Evolutionary conservation across 1,284 basidiomycete genomes (phyloP).

Genomic region (Psilocybe mexicana): DNA sequence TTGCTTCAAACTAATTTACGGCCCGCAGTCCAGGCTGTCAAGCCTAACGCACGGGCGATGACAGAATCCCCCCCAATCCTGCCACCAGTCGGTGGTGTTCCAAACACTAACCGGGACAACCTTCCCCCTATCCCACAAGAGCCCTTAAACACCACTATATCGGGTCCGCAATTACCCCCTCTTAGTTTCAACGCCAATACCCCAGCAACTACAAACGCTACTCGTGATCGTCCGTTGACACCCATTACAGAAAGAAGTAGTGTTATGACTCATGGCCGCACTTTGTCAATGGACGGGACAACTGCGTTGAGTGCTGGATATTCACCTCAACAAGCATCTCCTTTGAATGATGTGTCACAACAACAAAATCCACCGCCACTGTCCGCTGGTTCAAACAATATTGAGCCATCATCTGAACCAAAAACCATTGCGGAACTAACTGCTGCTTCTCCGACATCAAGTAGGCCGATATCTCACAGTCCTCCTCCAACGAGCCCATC

Average conservation of each 20-base stretch:
- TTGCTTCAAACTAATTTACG: constrained; percentile 72
- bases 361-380: not conserved
- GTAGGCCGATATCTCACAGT: constrained; percentile 15
- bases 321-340: constrained; percentile 10
- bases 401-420: not conserved
- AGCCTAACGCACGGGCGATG: constrained; percentile 18
- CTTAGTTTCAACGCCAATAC: constrained; percentile 40
- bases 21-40: constrained; percentile 29
- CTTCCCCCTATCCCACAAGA: constrained; percentile 1
- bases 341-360: constrained; percentile 3
- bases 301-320: constrained; percentile 10
- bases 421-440: not conserved
- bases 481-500: constrained; percentile 13
- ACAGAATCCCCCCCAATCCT: constrained; percentile 9
- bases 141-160: not conserved
- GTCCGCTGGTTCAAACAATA: not conserved
- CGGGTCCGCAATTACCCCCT: constrained; percentile 48
- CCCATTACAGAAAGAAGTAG: constrained; percentile 31
- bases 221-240: constrained; percentile 39
- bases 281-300: constrained; percentile 15
- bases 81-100: constrained; percentile 13
- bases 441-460: constrained; percentile 5
- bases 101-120: constrained; percentile 3
- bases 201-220: constrained; percentile 24
- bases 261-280: constrained; percentile 17